Percentiles rank a stretch among this genome's conserved stretches.
Conservation (phyloP, 305 asterid species). For the Petunia hybrid region DNA sequence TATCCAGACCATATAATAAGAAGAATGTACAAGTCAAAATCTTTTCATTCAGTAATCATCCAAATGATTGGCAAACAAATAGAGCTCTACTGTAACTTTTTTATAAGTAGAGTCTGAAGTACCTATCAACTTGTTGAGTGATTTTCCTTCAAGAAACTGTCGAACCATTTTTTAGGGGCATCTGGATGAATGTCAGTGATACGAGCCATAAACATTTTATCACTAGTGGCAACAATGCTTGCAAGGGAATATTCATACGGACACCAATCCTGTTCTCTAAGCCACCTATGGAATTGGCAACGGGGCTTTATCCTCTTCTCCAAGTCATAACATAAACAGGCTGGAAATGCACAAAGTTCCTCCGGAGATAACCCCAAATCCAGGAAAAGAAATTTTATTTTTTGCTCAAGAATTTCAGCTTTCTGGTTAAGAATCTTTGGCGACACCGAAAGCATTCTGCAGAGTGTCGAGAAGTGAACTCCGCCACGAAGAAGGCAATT, state of each 20-base stretch:
- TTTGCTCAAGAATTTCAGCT: constrained; percentile 46
- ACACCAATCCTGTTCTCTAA: constrained; percentile 54
- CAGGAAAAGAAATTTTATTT: constrained; percentile 56
- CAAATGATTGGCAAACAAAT: constrained; percentile 6
- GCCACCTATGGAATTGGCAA: constrained; percentile 63
- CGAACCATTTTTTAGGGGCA: constrained; percentile 57
- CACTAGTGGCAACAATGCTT: constrained; percentile 68
- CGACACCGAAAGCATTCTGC: constrained; percentile 46
- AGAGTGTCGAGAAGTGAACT: constrained; percentile 58
- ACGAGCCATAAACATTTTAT: constrained; percentile 56
- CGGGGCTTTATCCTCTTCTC: constrained; percentile 78
- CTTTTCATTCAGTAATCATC: constrained; percentile 3
- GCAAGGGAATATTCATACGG: constrained; percentile 54
- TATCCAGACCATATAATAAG: neutral
- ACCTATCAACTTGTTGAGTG: neutral
- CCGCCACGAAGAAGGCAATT: constrained; percentile 59
- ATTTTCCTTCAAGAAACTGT: constrained; percentile 35
- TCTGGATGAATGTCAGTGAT: constrained; percentile 53
- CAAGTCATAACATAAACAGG: constrained; percentile 62
- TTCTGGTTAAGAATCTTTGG: constrained; percentile 66
- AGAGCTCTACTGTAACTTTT: constrained; percentile 11
- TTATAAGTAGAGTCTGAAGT: too few species aligned
- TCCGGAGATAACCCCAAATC: constrained; percentile 59
- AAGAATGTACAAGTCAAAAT: constrained; percentile 22
- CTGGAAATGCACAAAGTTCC: constrained; percentile 65